Conservation (phyloP, 2,329 filamentous ascomycete species). For the Colletotrichum australisinense region DNA sequence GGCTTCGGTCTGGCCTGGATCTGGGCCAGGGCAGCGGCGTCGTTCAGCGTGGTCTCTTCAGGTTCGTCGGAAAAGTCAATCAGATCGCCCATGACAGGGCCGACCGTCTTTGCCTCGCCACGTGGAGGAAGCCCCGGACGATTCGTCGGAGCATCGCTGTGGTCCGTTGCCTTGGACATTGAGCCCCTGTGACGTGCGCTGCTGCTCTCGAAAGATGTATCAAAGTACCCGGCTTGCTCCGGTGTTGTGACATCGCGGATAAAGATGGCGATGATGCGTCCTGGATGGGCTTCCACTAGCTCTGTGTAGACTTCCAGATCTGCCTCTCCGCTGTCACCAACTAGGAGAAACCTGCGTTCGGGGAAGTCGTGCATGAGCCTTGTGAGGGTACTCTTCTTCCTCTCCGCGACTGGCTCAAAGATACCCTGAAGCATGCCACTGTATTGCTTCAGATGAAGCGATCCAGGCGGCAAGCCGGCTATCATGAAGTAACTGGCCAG, state of each 20-base stretch:
- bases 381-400: constrained; percentile 90
- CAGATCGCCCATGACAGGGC: constrained; percentile 64
- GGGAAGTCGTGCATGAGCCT: constrained; percentile 91
- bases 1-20: constrained; percentile 39
- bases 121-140: constrained; percentile 48
- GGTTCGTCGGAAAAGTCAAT: constrained; percentile 71
- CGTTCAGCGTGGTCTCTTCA: constrained; percentile 48
- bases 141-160: constrained; percentile 36
- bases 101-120: constrained; percentile 42
- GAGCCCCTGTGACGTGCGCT: constrained; percentile 41
- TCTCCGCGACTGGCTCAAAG: constrained; percentile 95
- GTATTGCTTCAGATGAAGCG: constrained; percentile 96
- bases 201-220: constrained; percentile 59
- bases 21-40: constrained; percentile 46
- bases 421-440: constrained; percentile 97
- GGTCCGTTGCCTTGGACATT: constrained; percentile 34
- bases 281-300: constrained; percentile 85
- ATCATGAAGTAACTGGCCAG: constrained; percentile 86
- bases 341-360: constrained; percentile 86
- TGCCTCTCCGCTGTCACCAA: constrained; percentile 96
- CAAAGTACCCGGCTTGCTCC: constrained; percentile 80
- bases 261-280: constrained; percentile 86
- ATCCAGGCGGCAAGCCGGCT: constrained; percentile 85
- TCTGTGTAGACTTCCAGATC: constrained; percentile 98
- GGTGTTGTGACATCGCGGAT: constrained; percentile 95